Evolutionary conservation across 2,329 filamentous ascomycete species (phyloP).

Genomic region (Venturia carpophila): DNA sequence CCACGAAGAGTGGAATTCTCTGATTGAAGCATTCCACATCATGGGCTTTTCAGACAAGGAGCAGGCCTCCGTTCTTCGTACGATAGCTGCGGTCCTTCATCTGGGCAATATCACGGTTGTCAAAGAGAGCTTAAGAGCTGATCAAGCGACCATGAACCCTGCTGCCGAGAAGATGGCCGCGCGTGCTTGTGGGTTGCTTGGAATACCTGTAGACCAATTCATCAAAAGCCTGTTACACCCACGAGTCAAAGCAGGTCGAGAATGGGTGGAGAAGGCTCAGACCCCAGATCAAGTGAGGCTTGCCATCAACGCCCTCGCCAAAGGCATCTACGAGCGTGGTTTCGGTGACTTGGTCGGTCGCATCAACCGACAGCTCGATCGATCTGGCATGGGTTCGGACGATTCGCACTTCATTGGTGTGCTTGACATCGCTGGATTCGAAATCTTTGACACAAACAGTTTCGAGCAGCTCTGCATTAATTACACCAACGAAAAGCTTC

Average conservation of each 20-base stretch:
- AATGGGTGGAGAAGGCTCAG: conserved; percentile 98
- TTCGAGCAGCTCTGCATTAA: conserved; percentile 99
- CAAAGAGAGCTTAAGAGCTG: conserved; percentile 82
- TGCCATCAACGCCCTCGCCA: conserved; percentile 81
- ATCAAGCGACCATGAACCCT: conserved; percentile 75
- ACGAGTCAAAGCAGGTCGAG: conserved; percentile 86
- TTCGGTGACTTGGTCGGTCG: conserved; percentile 88
- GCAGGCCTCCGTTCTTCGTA: conserved; percentile 73
- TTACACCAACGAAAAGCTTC: conserved; percentile 98
- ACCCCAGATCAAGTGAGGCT: conserved; percentile 93
- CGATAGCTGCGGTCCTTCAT: conserved; percentile 84
- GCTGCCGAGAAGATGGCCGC: conserved; percentile 68
- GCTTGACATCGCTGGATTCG: conserved; percentile 96
- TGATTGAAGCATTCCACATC: conserved; percentile 87
- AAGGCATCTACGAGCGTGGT: conserved; percentile 94
- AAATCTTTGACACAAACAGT: conserved; percentile 98
- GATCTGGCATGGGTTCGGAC: conserved; percentile 72
- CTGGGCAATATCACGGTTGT: conserved; percentile 84
- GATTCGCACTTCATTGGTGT: conserved; percentile 96
- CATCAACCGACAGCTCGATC: conserved; percentile 87
- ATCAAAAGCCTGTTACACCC: conserved; percentile 84
- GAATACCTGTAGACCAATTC: conserved; percentile 77
- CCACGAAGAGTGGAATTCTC: conserved; percentile 74
- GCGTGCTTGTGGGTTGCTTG: conserved; percentile 74
- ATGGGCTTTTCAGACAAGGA: conserved; percentile 90